Evolutionary conservation across 2,329 filamentous ascomycete species (phyloP), one percentile per base, ranked within the genome.

Genomic region (Fusarium sp.): DNA sequence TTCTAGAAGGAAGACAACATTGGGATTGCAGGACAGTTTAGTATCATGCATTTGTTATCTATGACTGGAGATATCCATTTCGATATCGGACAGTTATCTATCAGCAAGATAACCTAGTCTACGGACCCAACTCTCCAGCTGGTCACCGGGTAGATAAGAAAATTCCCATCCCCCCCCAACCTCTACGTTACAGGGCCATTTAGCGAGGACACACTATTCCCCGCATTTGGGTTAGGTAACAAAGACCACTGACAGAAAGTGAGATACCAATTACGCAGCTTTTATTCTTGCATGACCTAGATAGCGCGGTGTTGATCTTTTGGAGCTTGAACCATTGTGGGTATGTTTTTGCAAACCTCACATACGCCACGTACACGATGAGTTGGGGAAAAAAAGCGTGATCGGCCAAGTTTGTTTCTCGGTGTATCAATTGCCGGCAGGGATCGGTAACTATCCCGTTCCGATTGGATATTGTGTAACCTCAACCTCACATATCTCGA

Each of bases 141-240:
- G 48, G 38, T 52, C 48, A 52, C 48, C 8, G 32, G 32, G 48
- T 16, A 53, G 49, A 53, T 53, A 53, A 53, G 49, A 53, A 43
- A 27, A 18, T 32, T 52, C 12, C 24, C n/a, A 41, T 43, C 18
- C 34, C 34, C 49, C 49, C 34, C 49, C 49, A 53, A 53, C 24
- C 49, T 25, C 24, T 38, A 40, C 18, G 18, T 38, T 38, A 38
- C 34, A 38, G 32, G 32, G 9, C 32, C 30, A 32, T 32, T 32
- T 22, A 32, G 32, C 30, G 32, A 18, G 32, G 8, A 38, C 32
- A 40, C 22, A 12, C 24, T 8, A 53, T 53, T 53, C 49, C 49
- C 49, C 49, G 32, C 49, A 53, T 29, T 43, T 53, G 24, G 49
- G 34, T 53, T 53, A 53, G 49, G 49, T 53, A 4, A 53, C 32